Percentiles rank a stretch among this genome's conserved stretches.
Conservation (phyloP, 177 flowering plant species). For the Tripterygium wilfordii region DNA sequence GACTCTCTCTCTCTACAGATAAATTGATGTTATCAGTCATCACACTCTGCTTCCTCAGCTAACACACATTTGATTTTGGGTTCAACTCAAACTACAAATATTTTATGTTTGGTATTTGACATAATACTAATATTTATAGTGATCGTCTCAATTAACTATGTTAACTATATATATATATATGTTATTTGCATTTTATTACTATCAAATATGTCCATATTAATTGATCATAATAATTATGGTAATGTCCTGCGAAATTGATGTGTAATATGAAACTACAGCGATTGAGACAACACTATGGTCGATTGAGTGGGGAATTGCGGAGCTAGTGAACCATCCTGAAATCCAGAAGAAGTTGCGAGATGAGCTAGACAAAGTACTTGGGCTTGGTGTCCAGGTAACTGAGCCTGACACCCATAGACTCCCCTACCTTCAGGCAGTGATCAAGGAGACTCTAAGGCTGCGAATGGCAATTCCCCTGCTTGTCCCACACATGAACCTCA, state of each 20-base stretch:
- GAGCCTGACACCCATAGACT: constrained; percentile 61
- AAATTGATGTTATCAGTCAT: too few relatives aligned
- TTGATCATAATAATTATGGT: too few relatives aligned
- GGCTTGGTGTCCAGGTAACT: constrained; percentile 48
- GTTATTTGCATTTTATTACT: too few relatives aligned
- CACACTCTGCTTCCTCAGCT: too few relatives aligned
- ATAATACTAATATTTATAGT: too few relatives aligned
- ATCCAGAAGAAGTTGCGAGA: constrained; percentile 52
- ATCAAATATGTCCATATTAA: too few relatives aligned
- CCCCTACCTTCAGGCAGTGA: constrained; percentile 75
- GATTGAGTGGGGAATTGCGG: constrained; percentile 79
- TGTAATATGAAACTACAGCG: constrained; percentile 28
- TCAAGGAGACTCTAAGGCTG: constrained; percentile 79
- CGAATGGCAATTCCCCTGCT: constrained; percentile 79
- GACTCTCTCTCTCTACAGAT: too few relatives aligned
- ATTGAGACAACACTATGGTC: constrained; percentile 85
- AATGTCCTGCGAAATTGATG: neutral
- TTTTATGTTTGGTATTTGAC: too few relatives aligned
- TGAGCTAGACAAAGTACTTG: constrained; percentile 54
- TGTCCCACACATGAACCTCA: constrained; percentile 84
- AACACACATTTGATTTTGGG: too few relatives aligned
- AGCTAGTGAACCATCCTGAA: constrained; percentile 77
- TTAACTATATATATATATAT: too few relatives aligned
- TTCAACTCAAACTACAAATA: too few relatives aligned
- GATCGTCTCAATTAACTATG: too few relatives aligned